Evolutionary conservation across 495 filamentous ascomycete species (phyloP).

Genomic region (Neurospora terricola): DNA sequence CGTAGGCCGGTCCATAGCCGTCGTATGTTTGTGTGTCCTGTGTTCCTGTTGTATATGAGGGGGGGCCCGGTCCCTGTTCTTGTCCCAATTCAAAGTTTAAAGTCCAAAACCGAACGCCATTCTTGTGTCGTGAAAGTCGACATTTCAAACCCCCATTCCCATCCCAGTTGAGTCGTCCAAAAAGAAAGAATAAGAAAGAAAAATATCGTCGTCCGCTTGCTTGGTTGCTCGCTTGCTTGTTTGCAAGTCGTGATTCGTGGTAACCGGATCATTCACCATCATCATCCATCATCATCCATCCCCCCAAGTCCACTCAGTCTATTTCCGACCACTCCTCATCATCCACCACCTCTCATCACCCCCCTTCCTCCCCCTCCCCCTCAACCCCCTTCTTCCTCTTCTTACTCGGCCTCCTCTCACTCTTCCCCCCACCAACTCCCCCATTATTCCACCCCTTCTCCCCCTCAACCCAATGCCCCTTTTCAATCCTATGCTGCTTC

Average conservation of each 20-base stretch:
- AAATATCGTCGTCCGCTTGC: background rate
- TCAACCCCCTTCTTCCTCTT: conserved; percentile 27
- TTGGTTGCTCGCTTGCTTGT: too few species aligned
- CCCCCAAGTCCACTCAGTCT: background rate
- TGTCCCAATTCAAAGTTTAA: too few species aligned
- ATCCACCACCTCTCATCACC: background rate
- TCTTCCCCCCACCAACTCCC: background rate
- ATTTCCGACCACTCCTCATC: background rate
- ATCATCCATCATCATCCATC: background rate
- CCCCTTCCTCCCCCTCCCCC: background rate
- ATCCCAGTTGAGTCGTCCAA: too few species aligned
- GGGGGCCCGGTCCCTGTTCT: too few species aligned
- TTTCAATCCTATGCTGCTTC: conserved; percentile 40
- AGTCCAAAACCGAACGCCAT: background rate
- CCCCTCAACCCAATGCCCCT: conserved; percentile 34
- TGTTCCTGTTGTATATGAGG: too few species aligned
- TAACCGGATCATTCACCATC: background rate
- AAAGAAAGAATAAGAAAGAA: background rate
- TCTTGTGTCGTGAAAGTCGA: background rate
- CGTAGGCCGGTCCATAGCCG: too few species aligned
- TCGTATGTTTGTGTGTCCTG: too few species aligned
- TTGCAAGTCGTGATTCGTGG: background rate
- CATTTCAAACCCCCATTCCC: too few species aligned
- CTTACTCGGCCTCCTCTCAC: conserved; percentile 29
- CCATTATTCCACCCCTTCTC: conserved; percentile 13